Conservation (phyloP, 176 grass and related monocot species). For the Carex myosuroides region DNA sequence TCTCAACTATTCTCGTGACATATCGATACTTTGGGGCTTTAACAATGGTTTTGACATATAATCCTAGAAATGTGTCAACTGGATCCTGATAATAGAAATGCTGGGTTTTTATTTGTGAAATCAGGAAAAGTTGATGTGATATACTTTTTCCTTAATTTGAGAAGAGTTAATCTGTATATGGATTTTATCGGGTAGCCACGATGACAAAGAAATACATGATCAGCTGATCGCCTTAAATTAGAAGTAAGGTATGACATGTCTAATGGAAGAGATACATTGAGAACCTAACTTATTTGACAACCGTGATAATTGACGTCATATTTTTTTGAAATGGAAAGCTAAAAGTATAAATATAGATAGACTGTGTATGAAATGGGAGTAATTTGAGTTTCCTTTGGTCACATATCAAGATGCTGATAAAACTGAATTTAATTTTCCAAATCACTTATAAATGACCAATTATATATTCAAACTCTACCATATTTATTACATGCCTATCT, state of each 20-base stretch:
- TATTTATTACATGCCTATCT: neutral
- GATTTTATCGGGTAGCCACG: neutral
- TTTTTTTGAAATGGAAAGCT: neutral
- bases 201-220: neutral
- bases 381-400: neutral
- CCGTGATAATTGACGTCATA: neutral
- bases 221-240: neutral
- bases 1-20: neutral
- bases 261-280: too few species aligned
- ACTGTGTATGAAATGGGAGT: neutral
- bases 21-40: neutral
- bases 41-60: too few species aligned
- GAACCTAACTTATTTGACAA: too few species aligned
- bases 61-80: too few species aligned
- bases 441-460: neutral
- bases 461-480: neutral
- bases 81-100: too few species aligned
- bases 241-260: neutral
- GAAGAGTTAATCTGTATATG: neutral
- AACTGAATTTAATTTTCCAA: neutral
- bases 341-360: neutral
- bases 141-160: neutral
- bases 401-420: neutral
- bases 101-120: too few species aligned
- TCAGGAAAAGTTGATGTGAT: too few species aligned